Base-by-base conservation (phyloP, 495 filamentous ascomycete genomes). In the Lindgomyces ingoldianus region DNA sequence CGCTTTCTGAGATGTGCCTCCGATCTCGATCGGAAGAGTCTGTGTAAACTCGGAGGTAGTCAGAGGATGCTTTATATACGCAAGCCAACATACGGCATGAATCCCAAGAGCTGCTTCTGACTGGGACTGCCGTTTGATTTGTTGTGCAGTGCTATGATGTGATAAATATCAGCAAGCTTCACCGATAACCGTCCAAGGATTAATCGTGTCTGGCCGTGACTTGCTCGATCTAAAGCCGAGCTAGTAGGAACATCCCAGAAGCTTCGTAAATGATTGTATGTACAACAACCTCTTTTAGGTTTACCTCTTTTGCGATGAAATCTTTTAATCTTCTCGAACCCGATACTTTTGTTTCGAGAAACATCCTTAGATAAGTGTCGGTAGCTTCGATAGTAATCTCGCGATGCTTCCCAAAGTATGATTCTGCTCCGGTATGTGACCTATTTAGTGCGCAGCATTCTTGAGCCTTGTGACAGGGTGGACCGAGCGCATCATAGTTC, bases 171-270 rank as follows among this genome's bases (percentile, higher is more conserved):
- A 39, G 33, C 14, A 39, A 39, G 33, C 14, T 39, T 39, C 6
- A 6, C 33, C 6, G 33, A 39, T 39, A 39, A 14, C 14, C 14
- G 33, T 39, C 27, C 19, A 8, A 53, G 50, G 10, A 53, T 10
- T 12, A 36, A 27, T 14, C 50, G 50, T 18, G 30, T 29, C 25
- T 53, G 50, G 12, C 50, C 14, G 21, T 33, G 18, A 53, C 19
- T 16, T 53, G 21, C 4, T 53, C 50, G 33, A 29, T 29, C 18
- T 53, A 26, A 29, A 53, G 50, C 18, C 27, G 50, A 16, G 50
- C 50, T 16, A 53, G n/a, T 18, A 53, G 27, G 50, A 53, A 53
- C 50, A 53, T 53, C 16, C 50, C 27, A 4, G 50, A 53, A 18
- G 50, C 50, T 19, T 53, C 33, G 14, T n/a, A 14, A 29, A 16